Base-by-base conservation (phyloP, 495 filamentous ascomycete species). In the Pseudotulostoma volvatum region DNA sequence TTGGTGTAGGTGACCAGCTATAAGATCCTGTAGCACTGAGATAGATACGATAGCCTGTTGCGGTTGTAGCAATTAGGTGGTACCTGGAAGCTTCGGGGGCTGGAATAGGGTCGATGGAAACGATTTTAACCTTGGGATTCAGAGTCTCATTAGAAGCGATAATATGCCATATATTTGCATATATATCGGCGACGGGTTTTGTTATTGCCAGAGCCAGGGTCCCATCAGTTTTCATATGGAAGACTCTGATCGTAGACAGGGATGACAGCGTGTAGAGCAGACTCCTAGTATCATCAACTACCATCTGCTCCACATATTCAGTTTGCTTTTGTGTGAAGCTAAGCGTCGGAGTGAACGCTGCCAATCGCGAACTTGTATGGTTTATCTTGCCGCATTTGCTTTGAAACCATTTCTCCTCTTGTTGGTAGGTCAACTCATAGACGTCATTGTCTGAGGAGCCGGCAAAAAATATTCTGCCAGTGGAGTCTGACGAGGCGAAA, bases 391-490 rank as follows among this genome's bases (percentile, higher is more conserved):
- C 70, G 51, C 79, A 87, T 40, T 78, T 70, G 47, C 74, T 81
- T 34, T 77, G 69, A 52, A 96, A 99, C 92, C 92, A 99, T 46
- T 77, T 79, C 54, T 96, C 90, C 55, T 96, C 84, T 54, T 92
- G 81, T 56, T 95, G 86, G 59, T 99, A 99, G 34, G 78, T 81
- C 20, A 96, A 66, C 60, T 99, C 90, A 52, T 88, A 82, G 36
- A 99, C 71, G 51, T 95, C 84, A 41, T 77, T 79, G 51, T 86
- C 83, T 13, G 63, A 68, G 15, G 67, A 69, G n/a, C 85, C 83
- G 18, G 73, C 74, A 48, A 94, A 90, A 59, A 99, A 99, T 34
- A 99, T 84, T 33, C 90, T 79, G 7, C 90, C 90, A 3, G 70
- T 77, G 14, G 75, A 70, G 30, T 64, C 62, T 1, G 84, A 87